phyloP scores from a whole-genome alignment of 1,139 yeast genomes.

The Pneumocystis carinii region DNA sequence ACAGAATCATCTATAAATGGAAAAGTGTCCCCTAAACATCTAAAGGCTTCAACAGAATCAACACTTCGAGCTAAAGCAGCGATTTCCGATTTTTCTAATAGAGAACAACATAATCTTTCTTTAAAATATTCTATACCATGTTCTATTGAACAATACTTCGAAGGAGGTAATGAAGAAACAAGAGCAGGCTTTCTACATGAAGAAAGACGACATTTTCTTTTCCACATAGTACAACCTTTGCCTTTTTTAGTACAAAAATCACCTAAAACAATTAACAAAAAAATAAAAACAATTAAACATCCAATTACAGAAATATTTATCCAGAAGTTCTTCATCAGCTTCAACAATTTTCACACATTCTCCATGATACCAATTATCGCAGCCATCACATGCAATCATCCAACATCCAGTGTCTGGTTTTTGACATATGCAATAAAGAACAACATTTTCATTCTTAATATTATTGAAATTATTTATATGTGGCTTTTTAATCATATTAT shows the following conservation, averaged over 20 bases:
- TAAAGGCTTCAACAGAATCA: constrained; percentile 22
- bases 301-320: constrained; percentile 43
- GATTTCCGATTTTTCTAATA: constrained; percentile 15
- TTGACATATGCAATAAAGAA: constrained; percentile 65
- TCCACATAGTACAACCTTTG: constrained; percentile 38
- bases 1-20: constrained; percentile 19
- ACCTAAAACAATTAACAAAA: not conserved
- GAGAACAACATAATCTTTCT: constrained; percentile 10
- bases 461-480: not conserved
- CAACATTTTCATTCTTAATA: constrained; percentile 27
- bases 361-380: constrained; percentile 93
- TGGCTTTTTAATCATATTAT: not conserved
- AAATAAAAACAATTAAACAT: not conserved
- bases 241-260: constrained; percentile 53
- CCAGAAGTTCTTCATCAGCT: constrained; percentile 43
- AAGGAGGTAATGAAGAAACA: constrained; percentile 15
- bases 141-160: constrained; percentile 62
- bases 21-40: constrained; percentile 24
- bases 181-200: constrained; percentile 46
- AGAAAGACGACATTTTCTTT: constrained; percentile 53
- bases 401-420: constrained; percentile 59
- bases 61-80: constrained; percentile 28
- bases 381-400: constrained; percentile 88
- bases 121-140: constrained; percentile 52
- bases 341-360: constrained; percentile 50